A percentile compares a stretch with the other conserved stretches of the same genome.
phyloP scores from a whole-genome alignment of 2,329 filamentous ascomycete species.

The Penicillium sp. region DNA sequence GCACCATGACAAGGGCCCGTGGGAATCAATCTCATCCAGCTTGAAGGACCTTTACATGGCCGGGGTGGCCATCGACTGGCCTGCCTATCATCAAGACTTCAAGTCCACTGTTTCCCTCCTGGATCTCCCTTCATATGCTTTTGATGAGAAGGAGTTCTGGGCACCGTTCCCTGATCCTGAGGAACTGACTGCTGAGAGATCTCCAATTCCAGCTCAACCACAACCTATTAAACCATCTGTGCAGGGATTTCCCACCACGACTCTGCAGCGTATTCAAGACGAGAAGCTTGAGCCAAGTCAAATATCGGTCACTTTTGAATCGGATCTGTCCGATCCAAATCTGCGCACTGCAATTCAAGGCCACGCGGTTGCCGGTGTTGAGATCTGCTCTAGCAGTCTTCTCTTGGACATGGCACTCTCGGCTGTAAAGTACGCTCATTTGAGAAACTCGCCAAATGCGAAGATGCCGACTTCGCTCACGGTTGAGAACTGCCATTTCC shows the following conservation, averaged over 20 bases:
- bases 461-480: no score
- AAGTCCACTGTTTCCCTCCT: constrained; percentile 57
- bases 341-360: constrained; percentile 61
- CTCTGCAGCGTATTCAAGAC: neutral
- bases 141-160: constrained; percentile 71
- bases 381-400: constrained; percentile 62
- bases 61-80: constrained; percentile 66
- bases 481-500: no score
- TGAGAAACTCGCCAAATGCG: no score
- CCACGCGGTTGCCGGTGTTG: constrained; percentile 65
- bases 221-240: neutral
- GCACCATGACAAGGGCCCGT: constrained; percentile 62
- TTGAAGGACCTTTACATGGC: constrained; percentile 57
- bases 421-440: constrained; percentile 56
- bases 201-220: no score
- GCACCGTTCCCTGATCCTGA: no score
- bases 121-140: constrained; percentile 66
- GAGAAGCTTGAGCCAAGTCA: neutral
- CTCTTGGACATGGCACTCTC: constrained; percentile 66
- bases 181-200: no score
- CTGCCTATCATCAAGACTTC: constrained; percentile 66
- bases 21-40: constrained; percentile 63
- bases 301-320: constrained; percentile 57
- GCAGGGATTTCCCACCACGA: constrained; percentile 1
- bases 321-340: constrained; percentile 63